Percentiles rank a stretch among this genome's conserved stretches.
These are phyloP conservation scores for Ceratonia siliqua DNA, from an alignment of 306 rosid genomes.

Conservation along the genomic window DNA sequence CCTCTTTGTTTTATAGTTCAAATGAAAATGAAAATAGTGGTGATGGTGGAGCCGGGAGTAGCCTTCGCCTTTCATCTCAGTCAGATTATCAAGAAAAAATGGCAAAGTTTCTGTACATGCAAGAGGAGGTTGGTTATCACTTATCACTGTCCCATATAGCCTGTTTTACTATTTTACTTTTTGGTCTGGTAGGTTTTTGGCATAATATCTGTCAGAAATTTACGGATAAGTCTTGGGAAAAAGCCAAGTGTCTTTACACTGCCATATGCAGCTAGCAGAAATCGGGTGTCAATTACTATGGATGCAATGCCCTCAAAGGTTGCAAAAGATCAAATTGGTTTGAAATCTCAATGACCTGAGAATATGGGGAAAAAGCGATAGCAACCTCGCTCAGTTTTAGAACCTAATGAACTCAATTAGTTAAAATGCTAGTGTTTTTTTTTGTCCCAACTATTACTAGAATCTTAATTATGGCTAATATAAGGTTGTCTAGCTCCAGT, in stretches of 20 bases:
- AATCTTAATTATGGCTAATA: too few relatives aligned
- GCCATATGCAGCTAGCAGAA: background rate
- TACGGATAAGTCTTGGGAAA: background rate
- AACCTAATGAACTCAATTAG: background rate
- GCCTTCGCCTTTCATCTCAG: conserved; percentile 49
- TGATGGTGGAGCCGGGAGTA: conserved; percentile 55
- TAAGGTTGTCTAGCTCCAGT: too few relatives aligned
- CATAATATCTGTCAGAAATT: conserved; percentile 28
- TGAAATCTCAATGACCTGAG: background rate
- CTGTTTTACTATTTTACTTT: conserved; percentile 19
- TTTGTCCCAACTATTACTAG: too few relatives aligned
- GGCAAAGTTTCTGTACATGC: conserved; percentile 79
- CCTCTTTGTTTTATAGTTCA: conserved; percentile 50
- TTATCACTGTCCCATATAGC: background rate
- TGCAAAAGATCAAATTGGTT: background rate
- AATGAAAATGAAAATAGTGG: conserved; percentile 50
- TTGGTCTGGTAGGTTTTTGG: conserved; percentile 19
- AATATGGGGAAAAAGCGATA: background rate
- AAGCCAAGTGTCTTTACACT: conserved; percentile 16
- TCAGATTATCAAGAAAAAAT: conserved; percentile 75
- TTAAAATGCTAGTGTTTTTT: background rate
- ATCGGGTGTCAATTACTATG: conserved; percentile 33
- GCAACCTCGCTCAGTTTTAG: background rate
- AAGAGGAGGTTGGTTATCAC: conserved; percentile 78
- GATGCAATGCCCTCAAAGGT: background rate